Conservation (phyloP, 148 eudicot genomes). For the Chenopodium album region DNA sequence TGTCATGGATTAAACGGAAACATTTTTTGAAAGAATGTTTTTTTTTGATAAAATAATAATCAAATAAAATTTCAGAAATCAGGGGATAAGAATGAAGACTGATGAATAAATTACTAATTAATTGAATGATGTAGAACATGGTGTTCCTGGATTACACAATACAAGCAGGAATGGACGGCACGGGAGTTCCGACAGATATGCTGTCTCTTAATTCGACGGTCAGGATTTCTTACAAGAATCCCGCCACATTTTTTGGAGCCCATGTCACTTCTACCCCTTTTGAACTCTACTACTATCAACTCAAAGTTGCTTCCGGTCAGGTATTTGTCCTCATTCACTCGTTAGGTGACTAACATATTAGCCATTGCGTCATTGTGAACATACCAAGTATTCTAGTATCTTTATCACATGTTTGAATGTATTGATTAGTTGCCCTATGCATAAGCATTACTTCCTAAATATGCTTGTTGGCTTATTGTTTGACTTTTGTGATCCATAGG, state of each 20-base stretch:
- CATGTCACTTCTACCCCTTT: constrained; percentile 73
- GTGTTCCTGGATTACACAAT: constrained; percentile 49
- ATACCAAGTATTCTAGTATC: too few relatives aligned
- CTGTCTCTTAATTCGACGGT: constrained; percentile 69
- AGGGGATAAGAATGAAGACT: not conserved
- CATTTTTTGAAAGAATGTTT: not conserved
- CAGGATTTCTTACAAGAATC: constrained; percentile 54
- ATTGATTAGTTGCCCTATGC: not conserved
- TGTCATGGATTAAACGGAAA: not conserved
- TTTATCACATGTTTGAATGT: not conserved
- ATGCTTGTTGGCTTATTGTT: not conserved
- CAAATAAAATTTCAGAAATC: not conserved
- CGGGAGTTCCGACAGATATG: constrained; percentile 76
- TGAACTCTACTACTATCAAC: constrained; percentile 55
- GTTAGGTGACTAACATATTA: too few relatives aligned
- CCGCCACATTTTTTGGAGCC: constrained; percentile 79
- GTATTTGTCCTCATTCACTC: constrained; percentile 31
- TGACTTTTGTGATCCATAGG: not conserved
- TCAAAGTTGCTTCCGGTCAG: constrained; percentile 45
- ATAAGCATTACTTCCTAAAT: not conserved
- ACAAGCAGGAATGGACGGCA: constrained; percentile 67
- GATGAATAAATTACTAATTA: not conserved
- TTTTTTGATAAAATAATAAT: not conserved
- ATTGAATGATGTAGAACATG: constrained; percentile 47
- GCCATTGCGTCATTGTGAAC: too few relatives aligned